Percentiles rank a stretch among this genome's conserved stretches.
Evolutionary conservation across 2,329 filamentous ascomycete species (phyloP).

Genomic region (Calcarisporium arbuscula): DNA sequence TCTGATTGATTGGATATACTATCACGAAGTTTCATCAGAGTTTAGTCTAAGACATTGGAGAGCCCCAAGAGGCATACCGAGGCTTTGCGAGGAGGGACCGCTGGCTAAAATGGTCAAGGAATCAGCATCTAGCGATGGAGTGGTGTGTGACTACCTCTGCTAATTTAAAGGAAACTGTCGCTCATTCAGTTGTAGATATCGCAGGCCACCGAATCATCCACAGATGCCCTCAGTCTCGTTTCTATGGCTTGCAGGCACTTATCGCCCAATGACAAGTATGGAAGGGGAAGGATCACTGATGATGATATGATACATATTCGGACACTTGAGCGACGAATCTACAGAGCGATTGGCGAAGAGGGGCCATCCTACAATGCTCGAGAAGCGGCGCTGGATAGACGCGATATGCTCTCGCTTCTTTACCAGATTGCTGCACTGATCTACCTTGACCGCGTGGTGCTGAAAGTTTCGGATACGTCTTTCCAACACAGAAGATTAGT

Average conservation of each 20-base stretch:
- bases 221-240: constrained; percentile 7
- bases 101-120: too few relatives aligned
- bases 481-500: constrained; percentile 6
- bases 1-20: constrained; percentile 9
- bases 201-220: constrained; percentile 2
- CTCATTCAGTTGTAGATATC: neutral
- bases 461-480: constrained; percentile 2
- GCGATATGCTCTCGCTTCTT: constrained; percentile 4
- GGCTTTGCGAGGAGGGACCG: constrained; percentile 5
- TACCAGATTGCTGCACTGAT: constrained; percentile 8
- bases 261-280: neutral
- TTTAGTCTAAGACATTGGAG: constrained; percentile 8
- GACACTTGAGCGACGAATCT: constrained; percentile 2
- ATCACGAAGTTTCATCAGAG: constrained; percentile 8
- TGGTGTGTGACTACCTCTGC: too few relatives aligned
- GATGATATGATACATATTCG: constrained; percentile 4
- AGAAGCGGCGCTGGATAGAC: constrained; percentile 1
- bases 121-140: too few relatives aligned
- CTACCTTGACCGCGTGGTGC: constrained; percentile 6
- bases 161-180: too few relatives aligned
- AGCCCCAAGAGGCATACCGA: neutral
- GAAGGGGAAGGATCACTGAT: constrained; percentile 1
- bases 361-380: constrained; percentile 3
- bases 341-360: constrained; percentile 5
- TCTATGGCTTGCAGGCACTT: constrained; percentile 3